phyloP scores from a whole-genome alignment of 139 green algal genomes.

The Spirogloea muscicola region DNA sequence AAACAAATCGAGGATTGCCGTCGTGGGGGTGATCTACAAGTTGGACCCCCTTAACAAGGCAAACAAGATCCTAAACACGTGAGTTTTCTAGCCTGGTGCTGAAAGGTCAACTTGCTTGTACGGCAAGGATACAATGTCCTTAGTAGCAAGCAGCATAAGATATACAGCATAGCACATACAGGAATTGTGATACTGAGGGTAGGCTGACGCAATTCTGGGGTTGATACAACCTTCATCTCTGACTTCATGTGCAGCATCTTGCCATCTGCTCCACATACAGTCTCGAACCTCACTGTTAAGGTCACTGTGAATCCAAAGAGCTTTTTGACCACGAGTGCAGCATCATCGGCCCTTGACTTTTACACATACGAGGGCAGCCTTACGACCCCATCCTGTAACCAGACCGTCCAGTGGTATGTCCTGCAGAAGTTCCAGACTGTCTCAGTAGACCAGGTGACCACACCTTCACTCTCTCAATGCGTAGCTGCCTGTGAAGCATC shows the following conservation, averaged over 20 bases:
- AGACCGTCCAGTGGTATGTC: conserved; percentile 9
- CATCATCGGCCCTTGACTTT: neutral
- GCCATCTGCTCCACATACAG: neutral
- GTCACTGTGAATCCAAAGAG: neutral
- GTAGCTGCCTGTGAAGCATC: too few relatives aligned
- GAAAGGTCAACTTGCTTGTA: neutral
- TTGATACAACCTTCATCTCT: too few relatives aligned
- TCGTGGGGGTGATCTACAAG: conserved; percentile 4
- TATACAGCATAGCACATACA: neutral
- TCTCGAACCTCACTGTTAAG: neutral
- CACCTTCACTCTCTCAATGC: neutral
- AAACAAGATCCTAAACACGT: conserved; percentile 1
- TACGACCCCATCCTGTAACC: conserved; percentile 1
- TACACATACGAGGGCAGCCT: neutral
- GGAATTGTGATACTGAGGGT: neutral
- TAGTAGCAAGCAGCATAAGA: neutral
- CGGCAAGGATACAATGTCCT: neutral
- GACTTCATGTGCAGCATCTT: neutral
- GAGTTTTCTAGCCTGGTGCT: neutral
- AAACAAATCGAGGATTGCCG: conserved; percentile 9
- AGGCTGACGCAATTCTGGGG: neutral
- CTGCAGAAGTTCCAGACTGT: neutral
- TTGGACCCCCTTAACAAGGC: conserved; percentile 3
- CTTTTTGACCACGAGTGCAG: neutral
- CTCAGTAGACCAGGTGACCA: conserved; percentile 4